phyloP scores from a whole-genome alignment of 2,329 filamentous ascomycete species.

The Nannizziopsis barbatae region DNA sequence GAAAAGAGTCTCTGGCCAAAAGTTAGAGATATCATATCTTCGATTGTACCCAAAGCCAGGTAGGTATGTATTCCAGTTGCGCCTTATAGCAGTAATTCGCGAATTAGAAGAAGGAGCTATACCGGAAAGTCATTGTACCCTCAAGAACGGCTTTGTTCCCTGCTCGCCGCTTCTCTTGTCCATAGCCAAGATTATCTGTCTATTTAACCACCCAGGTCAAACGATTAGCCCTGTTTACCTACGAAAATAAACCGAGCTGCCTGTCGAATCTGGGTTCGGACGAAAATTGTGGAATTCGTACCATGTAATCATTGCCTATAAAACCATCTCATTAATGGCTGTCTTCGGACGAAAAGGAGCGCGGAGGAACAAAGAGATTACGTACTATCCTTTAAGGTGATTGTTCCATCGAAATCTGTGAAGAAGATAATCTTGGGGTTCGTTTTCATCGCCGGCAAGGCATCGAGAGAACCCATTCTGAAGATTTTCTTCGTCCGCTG shows the following conservation, averaged over 20 bases:
- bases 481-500: neutral
- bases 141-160: conserved; percentile 68
- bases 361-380: neutral
- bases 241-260: neutral
- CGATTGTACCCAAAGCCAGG: neutral
- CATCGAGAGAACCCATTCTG: conserved; percentile 15
- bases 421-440: conserved; percentile 94
- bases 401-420: conserved; percentile 96
- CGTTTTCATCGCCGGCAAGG: conserved; percentile 34
- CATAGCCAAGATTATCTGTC: conserved; percentile 89
- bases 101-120: conserved; percentile 13
- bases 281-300: conserved; percentile 21
- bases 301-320: conserved; percentile 55
- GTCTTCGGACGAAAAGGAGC: conserved; percentile 13
- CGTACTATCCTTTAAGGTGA: conserved; percentile 61
- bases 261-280: neutral
- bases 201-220: conserved; percentile 28
- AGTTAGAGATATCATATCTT: too few relatives aligned
- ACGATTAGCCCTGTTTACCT: neutral
- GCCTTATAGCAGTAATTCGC: neutral
- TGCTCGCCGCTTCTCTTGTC: conserved; percentile 55
- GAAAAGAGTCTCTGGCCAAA: conserved; percentile 61
- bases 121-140: conserved; percentile 60
- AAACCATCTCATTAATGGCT: conserved; percentile 4
- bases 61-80: too few relatives aligned